phyloP scores from a whole-genome alignment of 306 rosid genomes.

The Cucumis cinereus region DNA sequence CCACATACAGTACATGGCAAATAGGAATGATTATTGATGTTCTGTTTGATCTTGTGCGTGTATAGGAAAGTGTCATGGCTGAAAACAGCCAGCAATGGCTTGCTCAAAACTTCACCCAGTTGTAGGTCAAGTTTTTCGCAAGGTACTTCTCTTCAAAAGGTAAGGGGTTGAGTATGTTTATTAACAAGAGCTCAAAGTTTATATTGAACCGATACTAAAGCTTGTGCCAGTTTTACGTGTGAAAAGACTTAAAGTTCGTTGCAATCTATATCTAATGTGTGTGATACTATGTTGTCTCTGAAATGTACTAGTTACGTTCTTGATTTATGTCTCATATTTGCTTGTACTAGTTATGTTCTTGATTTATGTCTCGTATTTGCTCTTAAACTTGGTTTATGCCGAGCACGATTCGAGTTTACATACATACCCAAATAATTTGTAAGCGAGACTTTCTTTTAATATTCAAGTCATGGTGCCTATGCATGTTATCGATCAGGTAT shows the following conservation, averaged over 20 bases:
- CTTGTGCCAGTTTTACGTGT: neutral
- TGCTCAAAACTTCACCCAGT: neutral
- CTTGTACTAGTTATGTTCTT: neutral
- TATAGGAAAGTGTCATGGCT: neutral
- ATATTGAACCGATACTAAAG: neutral
- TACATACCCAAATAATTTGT: neutral
- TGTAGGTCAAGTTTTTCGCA: neutral
- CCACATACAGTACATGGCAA: neutral
- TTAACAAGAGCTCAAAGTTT: neutral
- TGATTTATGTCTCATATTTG: neutral
- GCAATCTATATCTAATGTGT: neutral
- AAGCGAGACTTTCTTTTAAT: neutral
- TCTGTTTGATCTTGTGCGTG: neutral
- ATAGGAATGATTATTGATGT: neutral
- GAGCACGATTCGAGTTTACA: neutral
- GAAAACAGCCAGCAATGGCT: neutral
- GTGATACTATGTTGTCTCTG: neutral
- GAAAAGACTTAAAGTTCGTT: neutral
- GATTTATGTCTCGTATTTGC: neutral
- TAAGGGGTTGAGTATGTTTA: constrained; percentile 1
- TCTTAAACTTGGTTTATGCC: neutral
- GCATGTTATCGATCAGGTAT: neutral
- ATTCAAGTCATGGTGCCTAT: neutral
- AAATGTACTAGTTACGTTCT: neutral
- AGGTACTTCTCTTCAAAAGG: neutral